These are phyloP conservation scores for Begonia loranthoides DNA, from an alignment of 306 rosid species.

Conservation along the genomic window DNA sequence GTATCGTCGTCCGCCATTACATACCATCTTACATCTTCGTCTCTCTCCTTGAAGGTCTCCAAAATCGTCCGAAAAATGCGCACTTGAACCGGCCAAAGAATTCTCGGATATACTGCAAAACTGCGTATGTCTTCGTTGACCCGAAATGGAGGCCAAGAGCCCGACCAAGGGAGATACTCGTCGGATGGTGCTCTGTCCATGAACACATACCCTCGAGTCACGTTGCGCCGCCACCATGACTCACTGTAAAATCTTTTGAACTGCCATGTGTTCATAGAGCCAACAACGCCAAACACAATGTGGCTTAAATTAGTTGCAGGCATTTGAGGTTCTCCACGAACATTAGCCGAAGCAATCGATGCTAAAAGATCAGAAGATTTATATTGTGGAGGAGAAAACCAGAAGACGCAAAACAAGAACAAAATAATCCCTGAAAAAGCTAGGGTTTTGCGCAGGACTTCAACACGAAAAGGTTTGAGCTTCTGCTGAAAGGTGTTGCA, in stretches of 20 bases:
- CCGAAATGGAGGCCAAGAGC: slow-evolving; percentile 24
- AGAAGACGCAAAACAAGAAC: slow-evolving; percentile 15
- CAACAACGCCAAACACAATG: slow-evolving; percentile 26
- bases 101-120: background rate
- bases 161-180: slow-evolving; percentile 31
- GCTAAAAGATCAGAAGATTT: slow-evolving; percentile 15
- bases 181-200: slow-evolving; percentile 21
- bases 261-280: slow-evolving; percentile 34
- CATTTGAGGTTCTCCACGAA: background rate
- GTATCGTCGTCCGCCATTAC: slow-evolving; percentile 44
- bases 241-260: slow-evolving; percentile 18
- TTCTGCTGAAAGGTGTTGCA: slow-evolving; percentile 5
- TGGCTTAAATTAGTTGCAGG: slow-evolving; percentile 18
- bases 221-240: slow-evolving; percentile 33
- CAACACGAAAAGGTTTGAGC: slow-evolving; percentile 3
- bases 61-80: slow-evolving; percentile 17
- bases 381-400: slow-evolving; percentile 5
- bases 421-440: slow-evolving; percentile 15
- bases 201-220: slow-evolving; percentile 31
- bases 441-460: slow-evolving; percentile 13
- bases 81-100: slow-evolving; percentile 8
- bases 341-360: background rate
- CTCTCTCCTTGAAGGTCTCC: slow-evolving; percentile 23
- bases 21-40: slow-evolving; percentile 29
- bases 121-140: slow-evolving; percentile 18